A percentile compares a stretch with the other conserved stretches of the same genome.
Conservation (phyloP, 1,284 basidiomycete genomes). For the Sanghuangporus sanghuang region DNA sequence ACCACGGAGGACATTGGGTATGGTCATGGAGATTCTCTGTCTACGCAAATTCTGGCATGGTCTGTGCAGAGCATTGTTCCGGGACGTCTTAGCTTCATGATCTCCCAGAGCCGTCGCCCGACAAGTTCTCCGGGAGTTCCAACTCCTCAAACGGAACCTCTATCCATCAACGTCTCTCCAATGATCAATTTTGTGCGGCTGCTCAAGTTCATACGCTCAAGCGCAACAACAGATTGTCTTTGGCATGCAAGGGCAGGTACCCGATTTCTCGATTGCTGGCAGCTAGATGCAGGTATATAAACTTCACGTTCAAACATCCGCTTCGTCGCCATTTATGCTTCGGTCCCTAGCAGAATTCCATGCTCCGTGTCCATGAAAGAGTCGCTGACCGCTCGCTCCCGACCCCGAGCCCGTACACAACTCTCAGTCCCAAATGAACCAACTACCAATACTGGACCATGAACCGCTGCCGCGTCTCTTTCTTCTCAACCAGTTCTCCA, state of each 20-base stretch:
- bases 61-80: background rate
- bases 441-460: background rate
- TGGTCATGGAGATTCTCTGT: conserved; percentile 4
- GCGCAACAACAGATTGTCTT: background rate
- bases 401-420: background rate
- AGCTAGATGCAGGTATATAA: conserved; percentile 5
- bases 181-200: conserved; percentile 5
- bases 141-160: background rate
- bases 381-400: background rate
- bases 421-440: conserved; percentile 3
- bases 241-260: conserved; percentile 13
- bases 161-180: background rate
- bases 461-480: conserved; percentile 3
- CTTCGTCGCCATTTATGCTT: background rate
- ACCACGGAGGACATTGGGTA: conserved; percentile 1
- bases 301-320: background rate
- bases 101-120: conserved; percentile 7
- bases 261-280: conserved; percentile 7
- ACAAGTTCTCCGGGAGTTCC: conserved; percentile 9
- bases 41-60: conserved; percentile 5
- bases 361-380: conserved; percentile 8
- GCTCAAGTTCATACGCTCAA: background rate
- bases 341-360: background rate
- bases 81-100: conserved; percentile 5
- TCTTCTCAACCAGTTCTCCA: background rate